Conservation (phyloP, 352 stramenopile species). For the Globisporangium alternatum region DNA sequence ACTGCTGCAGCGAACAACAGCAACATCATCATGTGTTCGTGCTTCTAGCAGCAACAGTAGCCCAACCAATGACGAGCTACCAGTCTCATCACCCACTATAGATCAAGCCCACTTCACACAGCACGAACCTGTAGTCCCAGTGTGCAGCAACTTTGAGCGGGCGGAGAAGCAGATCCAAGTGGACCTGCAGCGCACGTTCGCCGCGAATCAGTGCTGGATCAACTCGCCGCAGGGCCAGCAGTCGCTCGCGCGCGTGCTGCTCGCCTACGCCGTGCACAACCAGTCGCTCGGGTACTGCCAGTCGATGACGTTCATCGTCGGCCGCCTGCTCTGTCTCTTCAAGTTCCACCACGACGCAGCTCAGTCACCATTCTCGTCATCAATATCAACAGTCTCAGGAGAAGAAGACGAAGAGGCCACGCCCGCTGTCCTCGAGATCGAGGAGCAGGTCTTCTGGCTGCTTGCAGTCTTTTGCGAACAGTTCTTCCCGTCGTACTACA, state of each 20-base stretch:
- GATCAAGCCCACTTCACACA: neutral
- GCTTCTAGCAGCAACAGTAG: neutral
- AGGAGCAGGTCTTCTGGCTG: constrained; percentile 66
- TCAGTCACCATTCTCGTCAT: neutral
- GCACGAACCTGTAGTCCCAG: neutral
- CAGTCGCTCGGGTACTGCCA: constrained; percentile 83
- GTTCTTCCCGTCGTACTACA: constrained; percentile 60
- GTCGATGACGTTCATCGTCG: constrained; percentile 89
- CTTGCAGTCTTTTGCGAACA: constrained; percentile 51
- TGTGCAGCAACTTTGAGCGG: constrained; percentile 26
- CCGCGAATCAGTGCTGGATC: constrained; percentile 63
- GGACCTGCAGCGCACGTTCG: constrained; percentile 71
- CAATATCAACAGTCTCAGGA: neutral
- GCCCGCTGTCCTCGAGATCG: constrained; percentile 10
- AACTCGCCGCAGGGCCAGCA: constrained; percentile 39
- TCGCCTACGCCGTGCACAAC: constrained; percentile 82
- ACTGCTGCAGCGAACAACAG: constrained; percentile 19
- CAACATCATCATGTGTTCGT: neutral
- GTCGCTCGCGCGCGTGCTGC: constrained; percentile 61
- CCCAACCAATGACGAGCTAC: neutral
- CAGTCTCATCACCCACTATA: constrained; percentile 7
- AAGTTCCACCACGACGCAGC: constrained; percentile 8
- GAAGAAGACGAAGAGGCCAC: neutral
- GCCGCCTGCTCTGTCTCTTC: constrained; percentile 64
- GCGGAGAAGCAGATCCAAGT: constrained; percentile 55